Conservation (phyloP, 192 early-diverging fungal species). For the Coemansia umbellata region DNA sequence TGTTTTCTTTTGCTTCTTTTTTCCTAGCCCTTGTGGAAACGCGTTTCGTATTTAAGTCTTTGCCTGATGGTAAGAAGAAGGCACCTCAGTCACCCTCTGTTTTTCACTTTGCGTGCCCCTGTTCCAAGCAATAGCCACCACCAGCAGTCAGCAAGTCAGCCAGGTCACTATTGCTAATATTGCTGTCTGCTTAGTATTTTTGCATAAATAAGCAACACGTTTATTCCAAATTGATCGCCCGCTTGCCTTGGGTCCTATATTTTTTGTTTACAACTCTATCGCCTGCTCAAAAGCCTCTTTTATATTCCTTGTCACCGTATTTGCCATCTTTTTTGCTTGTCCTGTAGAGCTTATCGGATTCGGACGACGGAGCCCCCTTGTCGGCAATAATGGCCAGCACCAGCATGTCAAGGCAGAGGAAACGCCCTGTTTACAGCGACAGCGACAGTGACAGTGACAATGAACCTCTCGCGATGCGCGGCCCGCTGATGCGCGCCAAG, state of each 20-base stretch:
- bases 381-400: constrained; percentile 18
- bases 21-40: no score
- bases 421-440: neutral
- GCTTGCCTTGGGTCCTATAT: no score
- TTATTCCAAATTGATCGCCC: no score
- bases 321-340: constrained; percentile 1
- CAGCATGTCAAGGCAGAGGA: neutral
- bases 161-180: neutral
- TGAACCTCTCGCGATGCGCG: constrained; percentile 34
- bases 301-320: neutral
- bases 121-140: no score
- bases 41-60: no score
- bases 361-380: constrained; percentile 40
- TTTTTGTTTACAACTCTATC: constrained; percentile 1
- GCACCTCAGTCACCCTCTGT: no score
- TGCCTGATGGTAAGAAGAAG: no score
- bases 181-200: no score
- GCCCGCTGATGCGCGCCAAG: constrained; percentile 10
- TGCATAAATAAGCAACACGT: no score
- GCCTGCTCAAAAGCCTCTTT: neutral
- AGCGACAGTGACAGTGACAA: constrained; percentile 26
- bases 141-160: no score
- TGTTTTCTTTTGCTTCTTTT: no score
- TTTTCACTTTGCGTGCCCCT: neutral
- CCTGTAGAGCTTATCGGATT: constrained; percentile 42